A percentile compares a stretch with the other conserved stretches of the same genome.
phyloP scores from a whole-genome alignment of 306 rosid genomes.

The Cicer arietinum region DNA sequence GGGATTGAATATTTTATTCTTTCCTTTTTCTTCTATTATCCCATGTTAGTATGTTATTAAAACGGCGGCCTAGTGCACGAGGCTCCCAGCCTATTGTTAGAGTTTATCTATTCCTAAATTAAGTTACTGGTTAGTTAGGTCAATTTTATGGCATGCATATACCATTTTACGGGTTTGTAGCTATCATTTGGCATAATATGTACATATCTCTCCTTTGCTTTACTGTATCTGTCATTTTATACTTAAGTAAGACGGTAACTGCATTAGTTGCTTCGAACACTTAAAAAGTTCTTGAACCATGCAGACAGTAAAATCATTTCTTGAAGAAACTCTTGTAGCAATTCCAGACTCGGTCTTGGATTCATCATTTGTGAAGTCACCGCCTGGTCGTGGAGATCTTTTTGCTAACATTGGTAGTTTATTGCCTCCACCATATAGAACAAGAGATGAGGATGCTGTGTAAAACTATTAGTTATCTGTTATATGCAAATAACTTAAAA shows the following conservation, averaged over 20 bases:
- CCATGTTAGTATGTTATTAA: not conserved
- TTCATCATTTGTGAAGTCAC: conserved; percentile 59
- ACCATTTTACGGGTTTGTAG: not conserved
- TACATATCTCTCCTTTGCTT: conserved; percentile 19
- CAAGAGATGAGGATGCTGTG: conserved; percentile 48
- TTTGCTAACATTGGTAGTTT: conserved; percentile 61
- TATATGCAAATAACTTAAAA: conserved; percentile 17
- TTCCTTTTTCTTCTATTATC: not conserved
- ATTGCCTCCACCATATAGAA: conserved; percentile 72
- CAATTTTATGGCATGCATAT: not conserved
- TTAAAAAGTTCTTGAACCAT: conserved; percentile 43
- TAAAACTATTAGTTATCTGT: conserved; percentile 4
- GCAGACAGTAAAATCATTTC: conserved; percentile 83
- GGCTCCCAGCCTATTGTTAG: no score
- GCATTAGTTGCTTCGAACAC: conserved; percentile 38
- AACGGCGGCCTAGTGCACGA: no score
- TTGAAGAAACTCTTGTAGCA: conserved; percentile 84
- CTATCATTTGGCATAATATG: conserved; percentile 28
- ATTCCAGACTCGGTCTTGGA: conserved; percentile 86
- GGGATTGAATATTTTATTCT: not conserved
- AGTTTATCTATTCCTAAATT: no score
- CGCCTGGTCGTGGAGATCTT: conserved; percentile 60
- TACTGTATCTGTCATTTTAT: conserved; percentile 15
- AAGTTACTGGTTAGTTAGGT: not conserved
- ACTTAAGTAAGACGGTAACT: conserved; percentile 11